Evolutionary conservation across 169 alveolate species (phyloP), one percentile per base, ranked within the genome.

Genomic region (Plasmodium reichenowi): DNA sequence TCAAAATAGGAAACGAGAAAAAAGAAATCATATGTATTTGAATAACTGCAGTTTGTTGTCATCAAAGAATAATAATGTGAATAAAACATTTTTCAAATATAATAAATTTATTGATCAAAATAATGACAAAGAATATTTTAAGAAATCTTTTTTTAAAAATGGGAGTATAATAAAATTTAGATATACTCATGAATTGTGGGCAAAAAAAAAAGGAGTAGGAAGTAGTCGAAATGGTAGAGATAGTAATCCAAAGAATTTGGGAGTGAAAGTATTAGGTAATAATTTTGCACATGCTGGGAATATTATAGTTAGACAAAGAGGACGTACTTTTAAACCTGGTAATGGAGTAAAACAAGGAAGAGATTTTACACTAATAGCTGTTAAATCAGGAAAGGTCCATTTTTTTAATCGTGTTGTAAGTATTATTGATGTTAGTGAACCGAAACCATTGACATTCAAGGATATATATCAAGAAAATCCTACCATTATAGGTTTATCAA

Each of bases 221-320:
- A 93, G 95, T 71, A 94, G 97, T n/a, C 93, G 91, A 88, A 96
- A 96, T 93, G 97, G 97, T n/a, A 74, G 98, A 52, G 98, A 96
- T 78, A 88, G 96, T 45, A 89, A 93, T 15, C 97, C 98, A 15
- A 95, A 96, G 75, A 92, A 72, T 60, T 90, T 96, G 52, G 98
- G 98, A 26, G 94, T 95, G 59, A 96, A 96, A 78, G 86, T 89
- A 76, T 76, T 62, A 73, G 96, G 95, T 56, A 96, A 96, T 71
- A 94, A 94, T 70, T 96, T 93, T 78, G 97, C 95, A 45, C 76
- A 91, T 78, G 86, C 96, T 17, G 98, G 98, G 24, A 92, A 96
- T 83, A 94, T 96, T 45, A 72, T 96, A 70, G 96, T 94, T 48
- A 70, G 98, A 15, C 98, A 96, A 91, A 93, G 98, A 43, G 98